These are phyloP conservation scores for Agarophyton chilense DNA, from an alignment of 23 red algal species.

Conservation along the genomic window DNA sequence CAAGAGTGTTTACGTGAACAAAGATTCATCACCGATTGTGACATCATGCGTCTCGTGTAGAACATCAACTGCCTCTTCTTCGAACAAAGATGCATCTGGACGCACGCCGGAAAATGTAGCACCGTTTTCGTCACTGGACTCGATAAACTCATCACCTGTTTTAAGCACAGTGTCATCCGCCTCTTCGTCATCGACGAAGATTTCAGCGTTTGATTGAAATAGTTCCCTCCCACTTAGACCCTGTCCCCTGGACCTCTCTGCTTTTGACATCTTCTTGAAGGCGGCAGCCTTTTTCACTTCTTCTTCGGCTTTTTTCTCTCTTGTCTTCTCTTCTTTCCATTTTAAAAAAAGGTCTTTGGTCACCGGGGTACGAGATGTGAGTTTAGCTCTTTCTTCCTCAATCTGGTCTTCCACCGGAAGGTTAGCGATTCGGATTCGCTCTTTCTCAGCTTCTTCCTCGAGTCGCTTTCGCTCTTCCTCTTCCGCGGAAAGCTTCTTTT, in stretches of 20 bases:
- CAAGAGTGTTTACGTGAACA: conserved; percentile 39
- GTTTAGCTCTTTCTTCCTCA: conserved; percentile 86
- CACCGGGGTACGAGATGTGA: conserved; percentile 84
- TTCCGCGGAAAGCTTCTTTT: conserved; percentile 72
- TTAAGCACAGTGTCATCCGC: conserved; percentile 82
- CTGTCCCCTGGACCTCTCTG: conserved; percentile 61
- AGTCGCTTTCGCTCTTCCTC: conserved; percentile 68
- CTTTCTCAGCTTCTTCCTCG: conserved; percentile 78
- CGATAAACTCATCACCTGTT: conserved; percentile 8
- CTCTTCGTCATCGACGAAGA: conserved; percentile 96
- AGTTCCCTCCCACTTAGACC: conserved; percentile 88
- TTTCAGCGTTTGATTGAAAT: conserved; percentile 78
- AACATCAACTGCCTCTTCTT: conserved; percentile 10
- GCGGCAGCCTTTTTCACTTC: conserved; percentile 56
- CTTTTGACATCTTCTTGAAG: conserved; percentile 58
- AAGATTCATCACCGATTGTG: conserved; percentile 55
- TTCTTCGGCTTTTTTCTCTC: conserved; percentile 34
- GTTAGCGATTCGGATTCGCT: conserved; percentile 82
- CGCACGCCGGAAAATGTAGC: background rate
- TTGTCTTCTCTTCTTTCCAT: conserved; percentile 81
- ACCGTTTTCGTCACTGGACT: conserved; percentile 32
- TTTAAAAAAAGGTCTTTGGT: conserved; percentile 84
- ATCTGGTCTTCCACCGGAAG: conserved; percentile 97
- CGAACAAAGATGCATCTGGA: conserved; percentile 63
- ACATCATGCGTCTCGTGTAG: conserved; percentile 15